Evolutionary conservation across 208 protist species (phyloP).

Genomic region (Acanthamoeba healyi): DNA sequence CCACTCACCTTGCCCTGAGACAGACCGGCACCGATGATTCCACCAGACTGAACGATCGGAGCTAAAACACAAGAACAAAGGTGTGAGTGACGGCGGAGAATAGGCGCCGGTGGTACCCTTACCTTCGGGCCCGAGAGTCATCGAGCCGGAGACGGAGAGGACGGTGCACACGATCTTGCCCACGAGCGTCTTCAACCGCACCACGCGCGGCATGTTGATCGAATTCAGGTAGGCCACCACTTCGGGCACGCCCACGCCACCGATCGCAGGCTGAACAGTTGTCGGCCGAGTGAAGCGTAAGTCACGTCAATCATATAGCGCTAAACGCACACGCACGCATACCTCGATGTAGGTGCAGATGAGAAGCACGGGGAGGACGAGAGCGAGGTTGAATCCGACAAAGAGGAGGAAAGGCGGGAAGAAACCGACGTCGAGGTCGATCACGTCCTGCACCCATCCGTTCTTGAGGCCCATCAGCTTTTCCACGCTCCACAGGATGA

Average conservation of each 20-base stretch:
- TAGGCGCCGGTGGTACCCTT: not conserved
- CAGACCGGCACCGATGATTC: constrained; percentile 43
- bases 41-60: constrained; percentile 44
- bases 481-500: constrained; percentile 18
- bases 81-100: not conserved
- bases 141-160: constrained; percentile 29
- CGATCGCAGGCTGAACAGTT: not conserved
- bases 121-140: constrained; percentile 49
- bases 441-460: constrained; percentile 20
- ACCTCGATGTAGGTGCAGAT: constrained; percentile 46
- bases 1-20: constrained; percentile 20
- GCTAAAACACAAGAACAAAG: not conserved
- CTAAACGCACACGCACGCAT: too few relatives aligned
- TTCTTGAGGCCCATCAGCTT: constrained; percentile 42
- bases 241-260: constrained; percentile 31
- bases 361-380: constrained; percentile 9
- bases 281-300: not conserved
- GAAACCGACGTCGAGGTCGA: constrained; percentile 29
- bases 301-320: not conserved
- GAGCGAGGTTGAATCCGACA: not conserved
- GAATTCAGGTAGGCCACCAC: constrained; percentile 51
- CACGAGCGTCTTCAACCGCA: constrained; percentile 39
- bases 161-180: constrained; percentile 55
- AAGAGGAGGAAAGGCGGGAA: constrained; percentile 51
- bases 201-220: constrained; percentile 53